Conservation (phyloP, 2,329 filamentous ascomycete genomes). For the Sporothrix sp. region DNA sequence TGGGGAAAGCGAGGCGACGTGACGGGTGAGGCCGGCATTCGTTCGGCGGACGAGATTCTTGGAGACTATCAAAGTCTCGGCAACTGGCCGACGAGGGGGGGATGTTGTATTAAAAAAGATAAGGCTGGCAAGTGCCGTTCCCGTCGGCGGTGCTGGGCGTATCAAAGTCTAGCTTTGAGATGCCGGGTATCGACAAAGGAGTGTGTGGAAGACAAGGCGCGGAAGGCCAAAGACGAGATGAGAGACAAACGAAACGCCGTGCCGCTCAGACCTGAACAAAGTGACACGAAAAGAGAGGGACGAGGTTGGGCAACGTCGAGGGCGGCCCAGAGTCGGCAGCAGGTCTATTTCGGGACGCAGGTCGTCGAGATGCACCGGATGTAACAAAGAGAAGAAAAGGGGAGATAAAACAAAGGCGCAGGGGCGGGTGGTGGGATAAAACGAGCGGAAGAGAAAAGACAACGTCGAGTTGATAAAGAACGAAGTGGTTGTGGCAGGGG, state of each 20-base stretch:
- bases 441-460: neutral
- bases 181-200: neutral
- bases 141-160: neutral
- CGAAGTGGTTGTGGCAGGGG: neutral
- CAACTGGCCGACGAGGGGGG: neutral
- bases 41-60: neutral
- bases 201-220: neutral
- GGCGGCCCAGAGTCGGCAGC: neutral
- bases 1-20: slow-evolving; percentile 19
- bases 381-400: slow-evolving; percentile 2
- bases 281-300: neutral
- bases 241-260: neutral
- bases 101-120: neutral
- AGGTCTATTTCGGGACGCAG: neutral
- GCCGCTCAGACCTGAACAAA: neutral
- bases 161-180: slow-evolving; percentile 11
- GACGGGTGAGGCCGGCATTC: slow-evolving; percentile 15
- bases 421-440: neutral
- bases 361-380: neutral
- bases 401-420: slow-evolving; percentile 9
- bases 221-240: neutral
- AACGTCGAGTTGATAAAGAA: neutral
- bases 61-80: slow-evolving; percentile 11
- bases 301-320: neutral
- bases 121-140: neutral